These are phyloP conservation scores for Ustilago trichophora DNA, from an alignment of 1,284 basidiomycete species.

Conservation along the genomic window DNA sequence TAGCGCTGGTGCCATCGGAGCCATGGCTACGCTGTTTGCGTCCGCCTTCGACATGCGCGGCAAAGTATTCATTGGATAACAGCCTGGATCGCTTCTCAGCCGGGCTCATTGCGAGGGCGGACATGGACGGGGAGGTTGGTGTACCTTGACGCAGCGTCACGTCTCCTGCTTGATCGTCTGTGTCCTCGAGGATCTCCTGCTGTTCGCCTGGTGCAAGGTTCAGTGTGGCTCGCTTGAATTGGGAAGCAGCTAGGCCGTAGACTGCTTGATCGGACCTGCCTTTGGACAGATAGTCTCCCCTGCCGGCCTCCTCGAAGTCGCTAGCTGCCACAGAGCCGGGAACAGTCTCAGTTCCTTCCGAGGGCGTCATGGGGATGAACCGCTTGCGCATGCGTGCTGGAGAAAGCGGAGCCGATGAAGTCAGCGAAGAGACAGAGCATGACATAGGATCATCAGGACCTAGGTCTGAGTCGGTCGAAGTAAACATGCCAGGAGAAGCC, in stretches of 20 bases:
- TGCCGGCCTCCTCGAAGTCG: slow-evolving; percentile 32
- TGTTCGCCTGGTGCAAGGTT: slow-evolving; percentile 19
- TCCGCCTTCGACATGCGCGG: slow-evolving; percentile 20
- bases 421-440: slow-evolving; percentile 18
- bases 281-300: slow-evolving; percentile 37
- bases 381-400: slow-evolving; percentile 16
- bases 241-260: slow-evolving; percentile 21
- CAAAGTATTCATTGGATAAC: slow-evolving; percentile 32
- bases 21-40: slow-evolving; percentile 5
- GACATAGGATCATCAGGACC: slow-evolving; percentile 30
- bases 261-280: slow-evolving; percentile 8
- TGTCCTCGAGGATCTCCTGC: too few species aligned
- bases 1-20: too few species aligned
- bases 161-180: slow-evolving; percentile 10
- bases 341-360: slow-evolving; percentile 44
- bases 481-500: slow-evolving; percentile 31
- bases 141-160: slow-evolving; percentile 4
- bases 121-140: not conserved
- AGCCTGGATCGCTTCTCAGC: slow-evolving; percentile 33
- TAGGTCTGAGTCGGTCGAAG: slow-evolving; percentile 29
- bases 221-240: slow-evolving; percentile 32
- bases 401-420: slow-evolving; percentile 18
- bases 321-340: slow-evolving; percentile 38
- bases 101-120: slow-evolving; percentile 17
- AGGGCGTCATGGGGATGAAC: slow-evolving; percentile 24